phyloP scores from a whole-genome alignment of 1,284 basidiomycete genomes.

The Ustilago trichophora region DNA sequence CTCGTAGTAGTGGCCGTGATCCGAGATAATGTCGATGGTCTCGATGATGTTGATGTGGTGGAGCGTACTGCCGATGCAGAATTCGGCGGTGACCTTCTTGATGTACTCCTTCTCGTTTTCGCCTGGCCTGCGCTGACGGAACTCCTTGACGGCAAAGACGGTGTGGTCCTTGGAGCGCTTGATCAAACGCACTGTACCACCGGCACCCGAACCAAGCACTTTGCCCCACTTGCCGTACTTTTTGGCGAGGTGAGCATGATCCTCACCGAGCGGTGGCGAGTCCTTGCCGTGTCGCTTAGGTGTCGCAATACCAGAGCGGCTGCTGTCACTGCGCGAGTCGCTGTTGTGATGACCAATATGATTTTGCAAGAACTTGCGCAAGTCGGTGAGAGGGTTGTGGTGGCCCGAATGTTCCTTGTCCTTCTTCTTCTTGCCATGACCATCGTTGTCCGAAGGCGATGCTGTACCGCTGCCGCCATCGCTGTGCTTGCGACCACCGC shows the following conservation, averaged over 20 bases:
- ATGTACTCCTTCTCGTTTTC: conserved; percentile 97
- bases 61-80: conserved; percentile 89
- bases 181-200: conserved; percentile 95
- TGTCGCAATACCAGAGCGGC: conserved; percentile 47
- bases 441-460: conserved; percentile 40
- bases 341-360: conserved; percentile 61
- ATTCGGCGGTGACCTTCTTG: conserved; percentile 98
- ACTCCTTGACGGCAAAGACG: conserved; percentile 97
- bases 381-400: conserved; percentile 55
- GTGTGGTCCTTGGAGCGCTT: conserved; percentile 74
- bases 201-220: conserved; percentile 92
- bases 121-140: conserved; percentile 84
- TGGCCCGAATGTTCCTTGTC: conserved; percentile 38
- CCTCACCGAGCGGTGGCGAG: conserved; percentile 67
- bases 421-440: conserved; percentile 52
- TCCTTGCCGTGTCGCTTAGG: conserved; percentile 61
- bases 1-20: conserved; percentile 89
- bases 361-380: conserved; percentile 59
- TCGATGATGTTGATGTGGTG: conserved; percentile 93
- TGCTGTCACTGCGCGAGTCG: conserved; percentile 46
- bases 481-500: conserved; percentile 18
- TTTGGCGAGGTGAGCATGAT: conserved; percentile 88
- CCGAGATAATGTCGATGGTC: conserved; percentile 97
- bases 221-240: conserved; percentile 99
- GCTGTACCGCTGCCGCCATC: conserved; percentile 30